Conservation (phyloP, 169 alveolate genomes). For the Cryptosporidium tyzzeri region DNA sequence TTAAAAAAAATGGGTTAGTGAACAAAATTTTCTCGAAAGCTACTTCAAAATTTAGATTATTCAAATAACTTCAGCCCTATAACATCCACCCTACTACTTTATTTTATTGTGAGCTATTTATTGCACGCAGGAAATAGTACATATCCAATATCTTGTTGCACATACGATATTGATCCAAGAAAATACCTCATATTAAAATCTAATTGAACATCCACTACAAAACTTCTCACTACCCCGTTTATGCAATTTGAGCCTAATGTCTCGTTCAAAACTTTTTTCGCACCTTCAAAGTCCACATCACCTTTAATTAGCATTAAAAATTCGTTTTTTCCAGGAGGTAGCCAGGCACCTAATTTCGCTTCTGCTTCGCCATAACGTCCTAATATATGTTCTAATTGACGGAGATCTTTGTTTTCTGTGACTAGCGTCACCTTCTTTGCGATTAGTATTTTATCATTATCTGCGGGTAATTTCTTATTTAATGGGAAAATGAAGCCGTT, state of each 20-base stretch:
- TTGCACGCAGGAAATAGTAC: slow-evolving; percentile 66
- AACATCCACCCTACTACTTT: not conserved
- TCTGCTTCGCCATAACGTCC: slow-evolving; percentile 74
- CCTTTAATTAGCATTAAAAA: slow-evolving; percentile 36
- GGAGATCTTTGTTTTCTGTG: slow-evolving; percentile 24
- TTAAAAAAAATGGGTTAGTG: slow-evolving; percentile 47
- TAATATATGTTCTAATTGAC: slow-evolving; percentile 39
- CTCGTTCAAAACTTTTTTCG: slow-evolving; percentile 17
- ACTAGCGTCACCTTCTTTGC: slow-evolving; percentile 4
- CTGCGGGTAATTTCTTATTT: slow-evolving; percentile 10
- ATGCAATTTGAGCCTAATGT: slow-evolving; percentile 35
- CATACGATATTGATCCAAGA: slow-evolving; percentile 54
- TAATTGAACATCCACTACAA: slow-evolving; percentile 20
- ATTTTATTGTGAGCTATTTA: not conserved
- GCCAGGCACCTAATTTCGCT: slow-evolving; percentile 50
- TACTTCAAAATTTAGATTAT: slow-evolving; percentile 29
- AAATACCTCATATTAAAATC: slow-evolving; percentile 61
- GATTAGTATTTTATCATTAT: slow-evolving; percentile 15
- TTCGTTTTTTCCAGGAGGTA: slow-evolving; percentile 63
- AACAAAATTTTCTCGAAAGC: slow-evolving; percentile 65
- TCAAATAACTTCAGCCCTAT: not conserved
- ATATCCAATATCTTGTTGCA: slow-evolving; percentile 73
- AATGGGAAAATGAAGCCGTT: slow-evolving; percentile 71
- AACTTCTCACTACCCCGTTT: slow-evolving; percentile 16
- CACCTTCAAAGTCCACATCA: slow-evolving; percentile 23